Evolutionary conservation across 2,329 filamentous ascomycete genomes (phyloP).

Genomic region (Exophiala sp.): DNA sequence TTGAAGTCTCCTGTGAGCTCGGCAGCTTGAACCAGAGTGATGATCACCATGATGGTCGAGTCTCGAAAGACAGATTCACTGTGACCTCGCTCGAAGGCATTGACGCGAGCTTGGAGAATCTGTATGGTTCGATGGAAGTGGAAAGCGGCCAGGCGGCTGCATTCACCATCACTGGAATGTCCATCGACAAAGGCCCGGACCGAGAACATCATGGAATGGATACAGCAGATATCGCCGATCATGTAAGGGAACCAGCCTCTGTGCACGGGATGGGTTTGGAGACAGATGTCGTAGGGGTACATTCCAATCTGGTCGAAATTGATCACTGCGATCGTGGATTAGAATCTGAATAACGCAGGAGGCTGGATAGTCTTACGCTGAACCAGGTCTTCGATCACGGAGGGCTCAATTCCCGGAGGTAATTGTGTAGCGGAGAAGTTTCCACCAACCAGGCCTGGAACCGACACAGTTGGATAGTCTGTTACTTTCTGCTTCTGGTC

Average conservation of each 20-base stretch:
- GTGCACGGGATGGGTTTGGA: constrained; percentile 5
- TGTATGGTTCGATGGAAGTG: neutral
- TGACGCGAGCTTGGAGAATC: constrained; percentile 1
- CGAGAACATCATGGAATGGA: constrained; percentile 1
- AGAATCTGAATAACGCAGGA: neutral
- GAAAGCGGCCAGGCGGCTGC: neutral
- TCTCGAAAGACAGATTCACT: neutral
- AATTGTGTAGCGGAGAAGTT: neutral
- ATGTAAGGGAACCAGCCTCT: constrained; percentile 7
- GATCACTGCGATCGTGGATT: neutral
- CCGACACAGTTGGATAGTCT: neutral
- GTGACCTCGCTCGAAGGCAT: neutral
- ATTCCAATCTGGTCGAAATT: neutral
- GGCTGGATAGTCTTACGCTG: neutral
- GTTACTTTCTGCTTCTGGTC: too few species aligned
- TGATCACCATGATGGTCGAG: constrained; percentile 1
- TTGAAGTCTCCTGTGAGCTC: neutral
- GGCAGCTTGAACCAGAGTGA: neutral
- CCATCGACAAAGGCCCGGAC: neutral
- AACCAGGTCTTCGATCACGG: constrained; percentile 4
- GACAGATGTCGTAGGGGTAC: constrained; percentile 6
- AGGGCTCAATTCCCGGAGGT: constrained; percentile 1
- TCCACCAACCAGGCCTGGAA: neutral
- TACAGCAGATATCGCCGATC: constrained; percentile 4
- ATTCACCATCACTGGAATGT: neutral